Percentiles rank a stretch among this genome's conserved stretches.
phyloP scores from a whole-genome alignment of 768 basidiomycete species.

The Pleurotus platypus region DNA sequence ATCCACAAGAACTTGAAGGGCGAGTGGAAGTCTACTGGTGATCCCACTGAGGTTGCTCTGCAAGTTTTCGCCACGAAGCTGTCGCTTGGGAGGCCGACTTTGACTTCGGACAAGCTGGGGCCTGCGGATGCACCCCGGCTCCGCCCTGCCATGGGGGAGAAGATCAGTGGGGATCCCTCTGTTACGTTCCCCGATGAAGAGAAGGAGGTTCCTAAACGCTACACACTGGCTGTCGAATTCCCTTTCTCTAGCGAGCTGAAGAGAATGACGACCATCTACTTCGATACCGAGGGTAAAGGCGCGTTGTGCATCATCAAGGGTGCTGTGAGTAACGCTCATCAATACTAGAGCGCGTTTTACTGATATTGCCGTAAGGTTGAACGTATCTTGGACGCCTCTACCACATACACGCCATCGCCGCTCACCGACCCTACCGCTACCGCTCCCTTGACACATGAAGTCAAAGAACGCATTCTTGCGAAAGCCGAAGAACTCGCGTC shows the following conservation, averaged over 20 bases:
- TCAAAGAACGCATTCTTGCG: constrained; percentile 15
- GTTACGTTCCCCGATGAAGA: constrained; percentile 17
- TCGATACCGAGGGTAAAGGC: constrained; percentile 20
- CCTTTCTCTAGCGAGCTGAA: constrained; percentile 51
- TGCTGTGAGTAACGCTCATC: constrained; percentile 22
- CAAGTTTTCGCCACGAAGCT: constrained; percentile 52
- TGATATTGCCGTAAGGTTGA: constrained; percentile 28
- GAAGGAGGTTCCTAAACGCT: constrained; percentile 21
- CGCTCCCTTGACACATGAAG: constrained; percentile 25
- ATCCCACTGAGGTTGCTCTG: constrained; percentile 53
- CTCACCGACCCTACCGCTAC: constrained; percentile 13
- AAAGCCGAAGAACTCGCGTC: constrained; percentile 32
- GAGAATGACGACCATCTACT: constrained; percentile 41
- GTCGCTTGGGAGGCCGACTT: constrained; percentile 32
- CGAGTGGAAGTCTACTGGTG: constrained; percentile 45
- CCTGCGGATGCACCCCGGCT: constrained; percentile 18
- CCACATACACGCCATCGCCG: constrained; percentile 25
- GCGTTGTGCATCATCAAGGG: constrained; percentile 30
- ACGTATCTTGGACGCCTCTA: constrained; percentile 46
- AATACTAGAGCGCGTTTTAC: not conserved
- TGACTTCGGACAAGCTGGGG: constrained; percentile 23
- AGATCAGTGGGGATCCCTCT: not conserved
- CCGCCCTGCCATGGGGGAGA: constrained; percentile 23
- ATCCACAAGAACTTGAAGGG: constrained; percentile 36
- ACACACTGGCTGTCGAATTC: constrained; percentile 31